phyloP scores from a whole-genome alignment of 495 filamentous ascomycete species.

The Neurospora sp. region DNA sequence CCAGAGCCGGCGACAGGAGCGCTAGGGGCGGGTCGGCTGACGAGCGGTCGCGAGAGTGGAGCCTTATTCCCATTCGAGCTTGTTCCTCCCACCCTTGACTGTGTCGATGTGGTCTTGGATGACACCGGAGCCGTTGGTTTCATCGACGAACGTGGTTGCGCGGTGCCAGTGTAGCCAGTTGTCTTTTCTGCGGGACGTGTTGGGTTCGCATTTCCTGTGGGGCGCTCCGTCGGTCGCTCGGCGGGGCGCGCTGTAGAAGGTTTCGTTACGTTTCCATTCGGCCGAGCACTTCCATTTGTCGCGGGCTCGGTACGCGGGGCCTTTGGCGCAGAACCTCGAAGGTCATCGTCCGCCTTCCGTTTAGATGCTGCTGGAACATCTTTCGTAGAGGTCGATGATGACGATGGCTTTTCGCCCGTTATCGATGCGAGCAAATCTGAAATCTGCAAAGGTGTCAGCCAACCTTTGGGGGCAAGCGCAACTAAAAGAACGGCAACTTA shows the following conservation, averaged over 20 bases:
- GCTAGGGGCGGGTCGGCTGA: slow-evolving; percentile 7
- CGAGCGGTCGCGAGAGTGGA: slow-evolving; percentile 9
- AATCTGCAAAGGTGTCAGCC: slow-evolving; percentile 28
- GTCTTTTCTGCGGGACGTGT: background rate
- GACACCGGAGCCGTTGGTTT: background rate
- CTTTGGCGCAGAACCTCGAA: slow-evolving; percentile 19
- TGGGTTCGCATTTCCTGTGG: slow-evolving; percentile 5
- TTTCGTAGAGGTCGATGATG: slow-evolving; percentile 21
- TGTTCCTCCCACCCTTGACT: background rate
- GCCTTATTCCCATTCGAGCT: slow-evolving; percentile 6
- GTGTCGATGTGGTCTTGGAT: background rate
- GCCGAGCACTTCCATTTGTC: slow-evolving; percentile 6
- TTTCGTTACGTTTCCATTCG: slow-evolving; percentile 8
- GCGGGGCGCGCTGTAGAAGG: slow-evolving; percentile 3
- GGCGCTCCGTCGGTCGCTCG: background rate
- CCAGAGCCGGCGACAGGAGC: slow-evolving; percentile 13
- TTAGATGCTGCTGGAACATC: slow-evolving; percentile 25
- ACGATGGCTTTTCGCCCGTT: slow-evolving; percentile 33
- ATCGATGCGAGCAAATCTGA: slow-evolving; percentile 46
- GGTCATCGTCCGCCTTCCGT: slow-evolving; percentile 43
- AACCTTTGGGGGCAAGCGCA: background rate
- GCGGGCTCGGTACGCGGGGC: slow-evolving; percentile 18
- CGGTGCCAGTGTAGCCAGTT: slow-evolving; percentile 8
- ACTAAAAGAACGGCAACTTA: slow-evolving; percentile 5
- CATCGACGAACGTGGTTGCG: background rate